A percentile compares a stretch with the other conserved stretches of the same genome.
Conservation (phyloP, 169 alveolate genomes). For the Cryptosporidium tyzzeri region DNA sequence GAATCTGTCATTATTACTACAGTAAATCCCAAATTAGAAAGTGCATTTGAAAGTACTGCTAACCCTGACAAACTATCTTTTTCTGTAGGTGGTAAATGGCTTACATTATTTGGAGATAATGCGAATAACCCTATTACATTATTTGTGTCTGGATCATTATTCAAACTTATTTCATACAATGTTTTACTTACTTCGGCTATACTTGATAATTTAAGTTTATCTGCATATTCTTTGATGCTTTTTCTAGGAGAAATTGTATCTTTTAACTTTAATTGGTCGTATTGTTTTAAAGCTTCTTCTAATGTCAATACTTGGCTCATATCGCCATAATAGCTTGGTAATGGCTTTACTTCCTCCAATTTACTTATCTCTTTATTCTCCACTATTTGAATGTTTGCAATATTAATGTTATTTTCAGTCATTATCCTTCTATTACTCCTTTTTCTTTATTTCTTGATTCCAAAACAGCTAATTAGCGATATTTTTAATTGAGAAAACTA, state of each 20-base stretch:
- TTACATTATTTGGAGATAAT: constrained; percentile 58
- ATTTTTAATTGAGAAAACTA: constrained; percentile 14
- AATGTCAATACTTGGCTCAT: constrained; percentile 20
- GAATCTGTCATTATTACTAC: constrained; percentile 71
- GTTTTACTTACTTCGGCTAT: constrained; percentile 27
- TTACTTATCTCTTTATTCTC: constrained; percentile 2
- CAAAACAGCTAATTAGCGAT: background rate
- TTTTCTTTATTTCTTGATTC: background rate
- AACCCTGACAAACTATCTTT: constrained; percentile 55
- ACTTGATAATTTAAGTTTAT: constrained; percentile 5
- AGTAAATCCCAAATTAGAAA: constrained; percentile 55
- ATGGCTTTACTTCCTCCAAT: background rate
- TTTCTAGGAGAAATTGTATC: constrained; percentile 68
- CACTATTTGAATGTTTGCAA: background rate
- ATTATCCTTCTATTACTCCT: background rate
- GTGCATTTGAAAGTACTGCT: constrained; percentile 53
- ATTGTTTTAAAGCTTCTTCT: constrained; percentile 55
- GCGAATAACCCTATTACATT: constrained; percentile 54
- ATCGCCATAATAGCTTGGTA: constrained; percentile 62
- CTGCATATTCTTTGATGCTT: constrained; percentile 34
- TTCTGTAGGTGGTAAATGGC: constrained; percentile 76
- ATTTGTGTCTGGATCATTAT: background rate
- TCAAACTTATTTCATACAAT: background rate
- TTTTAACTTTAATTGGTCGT: constrained; percentile 25
- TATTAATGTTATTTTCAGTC: constrained; percentile 23